Conservation (phyloP, 1,284 basidiomycete species). For the Ustilago nuda region DNA sequence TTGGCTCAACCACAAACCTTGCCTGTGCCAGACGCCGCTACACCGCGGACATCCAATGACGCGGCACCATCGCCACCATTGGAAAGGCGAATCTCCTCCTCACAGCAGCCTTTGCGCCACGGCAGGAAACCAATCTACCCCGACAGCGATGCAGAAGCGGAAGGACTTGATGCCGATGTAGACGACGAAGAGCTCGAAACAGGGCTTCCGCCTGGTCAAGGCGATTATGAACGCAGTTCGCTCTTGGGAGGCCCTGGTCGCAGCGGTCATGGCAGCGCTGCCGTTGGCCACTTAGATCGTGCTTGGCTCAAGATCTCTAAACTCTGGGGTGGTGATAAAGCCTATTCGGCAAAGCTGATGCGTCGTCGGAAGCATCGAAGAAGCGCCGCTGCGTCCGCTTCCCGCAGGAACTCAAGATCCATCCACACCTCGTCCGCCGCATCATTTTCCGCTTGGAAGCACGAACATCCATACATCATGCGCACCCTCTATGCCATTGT, state of each 20-base stretch:
- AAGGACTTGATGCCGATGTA: conserved; percentile 52
- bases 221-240: conserved; percentile 41
- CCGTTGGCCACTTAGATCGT: conserved; percentile 29
- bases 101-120: conserved; percentile 46
- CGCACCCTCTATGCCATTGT: conserved; percentile 36
- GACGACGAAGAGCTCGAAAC: conserved; percentile 56
- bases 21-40: conserved; percentile 4
- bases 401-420: conserved; percentile 38
- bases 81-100: conserved; percentile 37
- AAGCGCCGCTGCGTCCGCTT: conserved; percentile 17
- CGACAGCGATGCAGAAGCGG: conserved; percentile 52
- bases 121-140: conserved; percentile 56
- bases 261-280: conserved; percentile 10
- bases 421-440: conserved; percentile 33
- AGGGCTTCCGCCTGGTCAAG: conserved; percentile 27
- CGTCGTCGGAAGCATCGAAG: conserved; percentile 42
- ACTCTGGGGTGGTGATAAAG: conserved; percentile 49
- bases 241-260: conserved; percentile 32
- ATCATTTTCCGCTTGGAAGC: conserved; percentile 45
- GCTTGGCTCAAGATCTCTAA: conserved; percentile 46
- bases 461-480: conserved; percentile 41
- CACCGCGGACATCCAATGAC: conserved; percentile 18
- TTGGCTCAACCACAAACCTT: conserved; percentile 3
- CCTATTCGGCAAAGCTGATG: conserved; percentile 30
- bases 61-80: conserved; percentile 24